Evolutionary conservation across 345 rosid genomes (phyloP).

Genomic region (Acer saccharum): DNA sequence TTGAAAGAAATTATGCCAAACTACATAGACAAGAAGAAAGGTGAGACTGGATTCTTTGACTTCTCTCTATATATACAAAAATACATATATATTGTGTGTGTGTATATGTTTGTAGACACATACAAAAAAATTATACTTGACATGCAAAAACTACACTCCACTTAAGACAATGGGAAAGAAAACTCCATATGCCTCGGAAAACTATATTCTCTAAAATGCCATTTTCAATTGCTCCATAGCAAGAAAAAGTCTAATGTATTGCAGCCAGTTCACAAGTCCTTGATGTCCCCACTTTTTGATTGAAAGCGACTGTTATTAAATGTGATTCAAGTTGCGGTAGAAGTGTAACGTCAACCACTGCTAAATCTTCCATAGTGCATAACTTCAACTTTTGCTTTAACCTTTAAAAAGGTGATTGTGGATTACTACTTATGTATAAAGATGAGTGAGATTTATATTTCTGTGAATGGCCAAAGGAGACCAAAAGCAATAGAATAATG

Average conservation of each 20-base stretch:
- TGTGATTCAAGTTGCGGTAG: slow-evolving; percentile 9
- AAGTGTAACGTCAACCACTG: background rate
- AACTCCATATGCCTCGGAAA: background rate
- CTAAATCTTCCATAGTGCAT: background rate
- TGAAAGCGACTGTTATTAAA: background rate
- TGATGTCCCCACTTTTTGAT: background rate
- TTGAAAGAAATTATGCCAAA: background rate
- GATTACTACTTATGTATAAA: background rate
- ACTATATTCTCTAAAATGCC: background rate
- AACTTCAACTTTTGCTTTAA: background rate
- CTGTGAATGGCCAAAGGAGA: background rate
- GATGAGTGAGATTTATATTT: background rate
- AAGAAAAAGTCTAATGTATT: background rate
- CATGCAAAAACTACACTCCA: background rate
- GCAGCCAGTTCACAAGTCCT: background rate
- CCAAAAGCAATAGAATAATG: background rate
- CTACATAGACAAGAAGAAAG: background rate
- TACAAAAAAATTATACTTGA: background rate
- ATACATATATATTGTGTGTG: background rate
- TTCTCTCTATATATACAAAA: background rate
- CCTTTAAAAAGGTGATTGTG: background rate
- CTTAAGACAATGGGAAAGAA: background rate
- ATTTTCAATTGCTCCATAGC: slow-evolving; percentile 3
- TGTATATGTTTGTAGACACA: background rate
- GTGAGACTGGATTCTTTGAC: background rate